These are phyloP conservation scores for Paraglomus occultum DNA, from an alignment of 192 early-diverging fungal species.

Conservation along the genomic window DNA sequence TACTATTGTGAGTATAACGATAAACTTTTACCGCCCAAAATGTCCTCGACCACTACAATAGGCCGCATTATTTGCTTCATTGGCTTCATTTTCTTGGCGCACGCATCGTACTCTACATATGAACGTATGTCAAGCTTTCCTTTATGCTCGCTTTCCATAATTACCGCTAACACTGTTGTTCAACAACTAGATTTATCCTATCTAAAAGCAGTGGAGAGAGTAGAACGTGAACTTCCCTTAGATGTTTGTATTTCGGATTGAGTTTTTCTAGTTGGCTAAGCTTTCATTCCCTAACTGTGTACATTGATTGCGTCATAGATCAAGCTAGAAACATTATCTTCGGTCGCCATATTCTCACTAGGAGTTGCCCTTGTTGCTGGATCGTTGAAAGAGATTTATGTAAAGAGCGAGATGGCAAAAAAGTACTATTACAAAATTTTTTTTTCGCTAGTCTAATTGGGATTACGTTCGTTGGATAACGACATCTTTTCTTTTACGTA, in stretches of 20 bases:
- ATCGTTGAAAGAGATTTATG: slow-evolving; percentile 55
- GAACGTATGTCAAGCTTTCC: slow-evolving; percentile 47
- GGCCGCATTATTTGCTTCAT: slow-evolving; percentile 31
- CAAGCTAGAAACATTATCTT: slow-evolving; percentile 44
- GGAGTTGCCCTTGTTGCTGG: slow-evolving; percentile 51
- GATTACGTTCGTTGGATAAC: neutral
- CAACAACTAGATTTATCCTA: slow-evolving; percentile 42
- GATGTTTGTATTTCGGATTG: slow-evolving; percentile 37
- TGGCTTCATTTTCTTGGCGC: slow-evolving; percentile 37
- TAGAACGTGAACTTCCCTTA: slow-evolving; percentile 35
- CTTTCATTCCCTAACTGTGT: neutral
- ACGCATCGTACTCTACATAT: slow-evolving; percentile 50
- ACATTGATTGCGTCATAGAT: slow-evolving; percentile 37
- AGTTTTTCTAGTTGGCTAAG: too few relatives aligned
- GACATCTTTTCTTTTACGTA: slow-evolving; percentile 27
- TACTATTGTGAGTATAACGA: too few relatives aligned
- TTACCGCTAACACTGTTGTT: neutral
- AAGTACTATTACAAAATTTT: slow-evolving; percentile 40
- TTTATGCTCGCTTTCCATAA: neutral
- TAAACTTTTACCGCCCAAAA: too few relatives aligned
- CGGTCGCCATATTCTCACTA: slow-evolving; percentile 46
- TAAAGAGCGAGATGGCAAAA: slow-evolving; percentile 60
- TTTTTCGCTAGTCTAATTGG: neutral
- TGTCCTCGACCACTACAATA: neutral
- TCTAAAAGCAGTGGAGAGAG: slow-evolving; percentile 44